Evolutionary conservation across 2,329 filamentous ascomycete species (phyloP).

Genomic region (Alternaria sp.): DNA sequence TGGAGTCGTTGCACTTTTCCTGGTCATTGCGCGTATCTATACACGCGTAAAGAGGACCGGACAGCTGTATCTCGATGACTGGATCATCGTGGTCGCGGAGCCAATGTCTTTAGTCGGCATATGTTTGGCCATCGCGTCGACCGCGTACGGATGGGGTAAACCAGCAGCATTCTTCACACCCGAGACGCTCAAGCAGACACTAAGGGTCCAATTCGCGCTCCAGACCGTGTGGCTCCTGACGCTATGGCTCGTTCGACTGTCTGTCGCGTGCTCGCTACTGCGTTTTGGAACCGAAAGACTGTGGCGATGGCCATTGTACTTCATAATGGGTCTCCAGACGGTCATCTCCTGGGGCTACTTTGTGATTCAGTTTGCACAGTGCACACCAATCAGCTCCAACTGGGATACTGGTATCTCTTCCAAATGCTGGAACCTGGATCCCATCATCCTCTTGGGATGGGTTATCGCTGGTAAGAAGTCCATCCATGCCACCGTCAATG

Average conservation of each 20-base stretch:
- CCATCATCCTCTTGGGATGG: constrained; percentile 36
- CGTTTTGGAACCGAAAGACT: constrained; percentile 28
- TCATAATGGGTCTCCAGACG: constrained; percentile 33
- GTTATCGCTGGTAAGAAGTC: constrained; percentile 29
- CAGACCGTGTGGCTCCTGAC: constrained; percentile 39
- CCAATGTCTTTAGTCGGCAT: constrained; percentile 29
- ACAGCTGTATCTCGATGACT: constrained; percentile 35
- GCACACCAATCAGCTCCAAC: constrained; percentile 30
- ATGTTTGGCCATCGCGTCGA: constrained; percentile 23
- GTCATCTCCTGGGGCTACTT: constrained; percentile 32
- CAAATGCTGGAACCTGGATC: constrained; percentile 31
- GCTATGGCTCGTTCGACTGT: constrained; percentile 32
- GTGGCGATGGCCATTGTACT: constrained; percentile 33
- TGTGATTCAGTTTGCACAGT: constrained; percentile 39
- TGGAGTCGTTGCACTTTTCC: constrained; percentile 24
- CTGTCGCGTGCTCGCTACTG: constrained; percentile 36
- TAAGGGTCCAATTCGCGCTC: constrained; percentile 36
- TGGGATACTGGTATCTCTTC: constrained; percentile 34
- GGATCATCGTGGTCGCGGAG: constrained; percentile 36
- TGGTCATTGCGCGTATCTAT: constrained; percentile 32
- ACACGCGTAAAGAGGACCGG: constrained; percentile 28
- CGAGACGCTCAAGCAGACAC: constrained; percentile 13
- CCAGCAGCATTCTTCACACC: constrained; percentile 27
- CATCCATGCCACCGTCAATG: neutral
- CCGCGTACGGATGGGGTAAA: constrained; percentile 36